Base-by-base conservation (phyloP, 179 eudicot genomes). In the Vitellaria paradoxa region DNA sequence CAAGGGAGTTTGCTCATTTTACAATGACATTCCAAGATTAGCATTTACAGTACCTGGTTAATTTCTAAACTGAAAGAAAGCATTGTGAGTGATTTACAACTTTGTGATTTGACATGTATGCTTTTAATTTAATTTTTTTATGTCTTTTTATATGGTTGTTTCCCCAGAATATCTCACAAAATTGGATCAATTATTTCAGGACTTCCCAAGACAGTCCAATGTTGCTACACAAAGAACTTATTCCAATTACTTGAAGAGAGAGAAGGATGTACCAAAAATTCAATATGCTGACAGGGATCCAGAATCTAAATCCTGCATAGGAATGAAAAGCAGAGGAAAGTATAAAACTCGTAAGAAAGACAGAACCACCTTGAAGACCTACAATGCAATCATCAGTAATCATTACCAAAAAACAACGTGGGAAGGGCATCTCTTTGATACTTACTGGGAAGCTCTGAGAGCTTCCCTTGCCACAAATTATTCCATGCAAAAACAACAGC, bases 401-500 rank as follows among this genome's bases (percentile, higher is more conserved):
- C 18, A 74, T 82, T 84, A 96, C 98, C 98, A 30, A 82, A 70
- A 60, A 91, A 72, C 56, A 96, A 80, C 21, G 97, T 90, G 60
- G 95, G 90, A 67, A 96, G 88, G 61, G 96, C 96, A 85, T 96
- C 99, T 24, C 84, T 88, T 78, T 89, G 84, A 76, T 96, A 96
- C 82, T 93, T 96, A 26, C 77, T 79, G 55, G 99, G 99, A 86
- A 96, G 97, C 85, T 96, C 96, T 21, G 90, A 82, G 57, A 87
- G 80, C 86, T 87, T 91, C 73, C 97, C 93, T 77, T 78, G 97
- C 97, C 98, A 93, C 77, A 93, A 70, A 76, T 90, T 90, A 76
- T 96, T 96, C 99, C 99, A 96, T 45, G 97, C 99, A 81, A 96
- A 96, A 70, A 90, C 86, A 74, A 96, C 98, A 80, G 91, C 94